Base-by-base conservation (phyloP, 768 basidiomycete genomes). In the Russula lepida region DNA sequence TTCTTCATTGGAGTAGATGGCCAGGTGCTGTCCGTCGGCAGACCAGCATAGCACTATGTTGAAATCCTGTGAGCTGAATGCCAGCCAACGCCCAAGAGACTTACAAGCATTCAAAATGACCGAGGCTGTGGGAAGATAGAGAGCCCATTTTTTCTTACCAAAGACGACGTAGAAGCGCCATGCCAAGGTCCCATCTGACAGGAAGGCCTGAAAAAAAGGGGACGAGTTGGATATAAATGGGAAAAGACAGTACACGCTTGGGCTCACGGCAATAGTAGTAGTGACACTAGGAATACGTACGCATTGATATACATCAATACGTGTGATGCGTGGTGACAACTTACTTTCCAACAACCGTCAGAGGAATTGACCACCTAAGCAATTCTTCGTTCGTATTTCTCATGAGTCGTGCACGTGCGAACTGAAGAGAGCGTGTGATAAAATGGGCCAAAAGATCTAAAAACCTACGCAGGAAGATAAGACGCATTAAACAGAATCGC, bases 91-190 rank as follows among this genome's bases (percentile, higher is more conserved):
- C 13, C 9, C 23, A 9, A 12, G 32, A 19, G 19, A 61, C 60
- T 57, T 32, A 70, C 69, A 15, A 17, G 69, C 65, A 49, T 64
- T 69, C 27, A 64, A 21, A 41, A 62, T 15, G 11, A 69, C 56
- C 6, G 63, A 61, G 13, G 51, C 37, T 6, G 47, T 21, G 32
- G 69, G 67, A 7, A 66, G 28, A 46, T 69, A 69, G 12, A 70
- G 50, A 0, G 68, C 63, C 69, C 69, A 70, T 13, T 53, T 67
- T 25, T 51, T 9, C 30, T 41, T 60, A 1, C 46, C 56, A 49
- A 58, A 70, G 25, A 70, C 54, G 35, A 69, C 44, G 46, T 66
- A 68, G 59, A 70, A 69, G 12, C 69, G 65, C 66, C 68, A 70
- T 9, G 60, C 69, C 11, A 70, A 33, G 23, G 67, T 61, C n/a